phyloP scores from a whole-genome alignment of 768 basidiomycete species.

The Macrolepiota albuminosa region DNA sequence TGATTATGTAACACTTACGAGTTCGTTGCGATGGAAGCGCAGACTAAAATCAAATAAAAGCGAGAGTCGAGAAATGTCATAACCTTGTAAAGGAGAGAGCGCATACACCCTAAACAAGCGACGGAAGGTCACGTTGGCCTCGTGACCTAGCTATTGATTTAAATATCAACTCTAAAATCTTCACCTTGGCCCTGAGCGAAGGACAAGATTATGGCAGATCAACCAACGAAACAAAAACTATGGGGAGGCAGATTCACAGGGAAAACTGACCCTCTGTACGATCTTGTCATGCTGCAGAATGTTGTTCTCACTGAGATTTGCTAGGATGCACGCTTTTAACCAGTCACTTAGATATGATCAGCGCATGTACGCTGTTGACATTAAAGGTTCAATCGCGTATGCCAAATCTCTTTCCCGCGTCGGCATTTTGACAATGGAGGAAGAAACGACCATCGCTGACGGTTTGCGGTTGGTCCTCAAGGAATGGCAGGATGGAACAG shows the following conservation, averaged over 20 bases:
- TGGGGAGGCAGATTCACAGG: conserved; percentile 91
- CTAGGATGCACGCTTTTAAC: conserved; percentile 96
- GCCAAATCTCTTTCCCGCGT: conserved; percentile 79
- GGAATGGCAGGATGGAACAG: conserved; percentile 83
- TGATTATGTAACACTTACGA: conserved; percentile 39
- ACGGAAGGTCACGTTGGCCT: neutral
- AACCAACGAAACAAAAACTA: conserved; percentile 60
- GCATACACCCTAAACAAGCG: neutral
- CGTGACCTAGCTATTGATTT: neutral
- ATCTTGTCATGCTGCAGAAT: conserved; percentile 6
- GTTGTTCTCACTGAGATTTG: conserved; percentile 6
- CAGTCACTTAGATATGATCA: conserved; percentile 94
- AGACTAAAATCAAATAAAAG: conserved; percentile 21
- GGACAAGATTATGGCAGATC: conserved; percentile 25
- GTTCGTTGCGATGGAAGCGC: conserved; percentile 56
- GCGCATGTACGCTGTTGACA: conserved; percentile 89
- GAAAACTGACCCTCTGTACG: conserved; percentile 82
- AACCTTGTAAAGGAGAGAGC: neutral
- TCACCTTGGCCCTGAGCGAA: neutral
- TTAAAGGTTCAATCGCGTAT: conserved; percentile 93
- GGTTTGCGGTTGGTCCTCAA: conserved; percentile 72
- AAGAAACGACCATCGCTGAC: conserved; percentile 64
- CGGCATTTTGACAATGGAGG: conserved; percentile 75
- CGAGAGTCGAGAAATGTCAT: neutral
- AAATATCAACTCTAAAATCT: neutral